Base-by-base conservation (phyloP, 2,329 filamentous ascomycete species). In the Bipolaris bicolor region DNA sequence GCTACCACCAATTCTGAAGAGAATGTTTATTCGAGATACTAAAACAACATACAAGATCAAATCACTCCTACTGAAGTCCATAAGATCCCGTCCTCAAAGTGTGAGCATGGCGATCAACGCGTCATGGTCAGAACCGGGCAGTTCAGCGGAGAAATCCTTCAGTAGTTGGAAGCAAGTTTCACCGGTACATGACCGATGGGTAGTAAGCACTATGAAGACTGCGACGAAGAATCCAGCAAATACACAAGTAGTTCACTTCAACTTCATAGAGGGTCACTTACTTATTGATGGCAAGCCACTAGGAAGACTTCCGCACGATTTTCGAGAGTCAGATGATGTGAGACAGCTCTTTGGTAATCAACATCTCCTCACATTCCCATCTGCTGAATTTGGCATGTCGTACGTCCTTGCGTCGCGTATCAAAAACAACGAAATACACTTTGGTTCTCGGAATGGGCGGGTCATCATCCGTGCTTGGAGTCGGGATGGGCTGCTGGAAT, bases 291-390 rank as follows among this genome's bases (percentile, higher is more conserved):
- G 80, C 0, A 67, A 78, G 40, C 75, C 79, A 2, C 56, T 84
- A 7, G 80, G 82, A 3, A 84, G 81, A 39, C 77, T 89, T 0
- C 86, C 87, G 0, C 68, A 77, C 1, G 74, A 83, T 1, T 80
- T 84, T 34, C 78, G 77, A 33, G 65, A 83, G 7, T 77, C 80
- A 0, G 48, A 56, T 15, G 68, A 72, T 2, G 72, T 88, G 10
- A 70, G 71, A 10, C 76, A 81, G 7, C 76, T 90, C 0, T 88
- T 89, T 64, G 82, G 82, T 0, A 72, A 80, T 2, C 79, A 83
- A 20, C 75, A 77, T 29, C 77, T 88, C 0, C 76, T 81, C 2
- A 83, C 81, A 0, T 83, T 72, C 33, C 82, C 84, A 0, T 88
- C 86, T 0, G 53, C 59, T 0, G 59, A 83, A 0, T 67, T 65